Evolutionary conservation across 2,329 filamentous ascomycete genomes (phyloP).

Genomic region (Blastomyces percursus): DNA sequence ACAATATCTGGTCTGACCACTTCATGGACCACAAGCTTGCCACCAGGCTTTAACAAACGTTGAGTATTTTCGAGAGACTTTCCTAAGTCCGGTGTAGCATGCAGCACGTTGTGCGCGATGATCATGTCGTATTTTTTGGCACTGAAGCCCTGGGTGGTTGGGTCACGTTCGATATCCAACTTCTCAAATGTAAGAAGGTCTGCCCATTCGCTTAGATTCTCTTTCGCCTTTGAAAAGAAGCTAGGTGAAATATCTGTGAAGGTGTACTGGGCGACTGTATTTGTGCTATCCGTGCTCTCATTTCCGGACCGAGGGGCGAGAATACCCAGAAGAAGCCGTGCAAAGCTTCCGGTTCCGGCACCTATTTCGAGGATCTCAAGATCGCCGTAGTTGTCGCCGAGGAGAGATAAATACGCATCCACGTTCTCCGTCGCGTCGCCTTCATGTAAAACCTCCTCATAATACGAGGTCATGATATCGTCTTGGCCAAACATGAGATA

Average conservation of each 20-base stretch:
- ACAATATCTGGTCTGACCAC: slow-evolving; percentile 17
- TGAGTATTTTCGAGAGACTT: slow-evolving; percentile 25
- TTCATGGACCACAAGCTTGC: slow-evolving; percentile 36
- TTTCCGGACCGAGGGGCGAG: slow-evolving; percentile 9
- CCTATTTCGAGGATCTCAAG: slow-evolving; percentile 19
- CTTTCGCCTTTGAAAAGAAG: slow-evolving; percentile 32
- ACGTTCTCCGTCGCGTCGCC: slow-evolving; percentile 13
- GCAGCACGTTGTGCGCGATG: slow-evolving; percentile 30
- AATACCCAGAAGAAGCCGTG: slow-evolving; percentile 14
- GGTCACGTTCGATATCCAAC: slow-evolving; percentile 27
- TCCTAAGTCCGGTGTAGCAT: slow-evolving; percentile 25
- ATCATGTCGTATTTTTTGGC: slow-evolving; percentile 27
- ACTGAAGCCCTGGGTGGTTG: slow-evolving; percentile 27
- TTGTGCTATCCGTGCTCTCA: background rate
- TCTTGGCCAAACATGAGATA: slow-evolving; percentile 27
- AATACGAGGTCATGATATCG: slow-evolving; percentile 22
- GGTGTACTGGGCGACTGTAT: background rate
- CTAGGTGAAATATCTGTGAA: slow-evolving; percentile 37
- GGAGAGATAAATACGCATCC: background rate
- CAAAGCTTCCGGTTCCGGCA: slow-evolving; percentile 23
- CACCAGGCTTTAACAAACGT: slow-evolving; percentile 34
- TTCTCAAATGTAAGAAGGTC: slow-evolving; percentile 17
- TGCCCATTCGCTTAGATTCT: slow-evolving; percentile 18
- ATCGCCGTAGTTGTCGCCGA: slow-evolving; percentile 4
- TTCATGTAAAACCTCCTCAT: slow-evolving; percentile 20